Conservation (phyloP, 129 eudicot genomes). For the Saposhnikovia divaricata region DNA sequence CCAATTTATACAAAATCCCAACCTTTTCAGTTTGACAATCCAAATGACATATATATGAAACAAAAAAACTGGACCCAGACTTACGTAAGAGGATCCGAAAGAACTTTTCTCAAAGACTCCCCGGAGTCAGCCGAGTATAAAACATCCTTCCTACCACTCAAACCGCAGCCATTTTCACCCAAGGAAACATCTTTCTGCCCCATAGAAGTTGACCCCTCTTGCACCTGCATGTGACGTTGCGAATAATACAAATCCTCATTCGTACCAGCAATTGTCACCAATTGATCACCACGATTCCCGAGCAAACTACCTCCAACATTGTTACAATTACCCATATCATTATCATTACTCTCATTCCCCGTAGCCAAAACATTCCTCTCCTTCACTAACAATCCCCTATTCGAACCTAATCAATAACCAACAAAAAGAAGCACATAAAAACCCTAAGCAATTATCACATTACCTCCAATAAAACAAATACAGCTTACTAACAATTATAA, state of each 20-base stretch:
- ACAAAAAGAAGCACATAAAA: neutral
- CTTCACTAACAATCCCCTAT: slow-evolving; percentile 34
- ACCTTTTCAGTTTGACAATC: neutral
- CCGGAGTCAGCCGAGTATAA: slow-evolving; percentile 48
- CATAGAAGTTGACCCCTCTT: slow-evolving; percentile 39
- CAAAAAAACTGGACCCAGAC: slow-evolving; percentile 20
- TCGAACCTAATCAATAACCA: slow-evolving; percentile 23
- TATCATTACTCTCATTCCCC: slow-evolving; percentile 16
- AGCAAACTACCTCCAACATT: slow-evolving; percentile 25
- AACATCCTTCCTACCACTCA: slow-evolving; percentile 63
- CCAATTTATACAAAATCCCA: neutral
- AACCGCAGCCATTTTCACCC: slow-evolving; percentile 61
- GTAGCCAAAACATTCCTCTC: slow-evolving; percentile 31
- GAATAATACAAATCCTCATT: slow-evolving; percentile 52
- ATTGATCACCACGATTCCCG: slow-evolving; percentile 33
- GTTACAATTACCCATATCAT: slow-evolving; percentile 3
- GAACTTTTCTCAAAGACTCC: slow-evolving; percentile 60
- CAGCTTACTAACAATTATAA: neutral
- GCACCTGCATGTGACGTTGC: slow-evolving; percentile 37
- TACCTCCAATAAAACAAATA: neutral
- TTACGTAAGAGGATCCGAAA: slow-evolving; percentile 84
- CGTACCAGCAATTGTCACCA: slow-evolving; percentile 37
- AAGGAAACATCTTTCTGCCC: slow-evolving; percentile 45
- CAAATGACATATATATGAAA: neutral
- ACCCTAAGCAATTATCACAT: neutral